Base-by-base conservation (phyloP, 2,329 filamentous ascomycete genomes). In the Ascochyta koolunga region DNA sequence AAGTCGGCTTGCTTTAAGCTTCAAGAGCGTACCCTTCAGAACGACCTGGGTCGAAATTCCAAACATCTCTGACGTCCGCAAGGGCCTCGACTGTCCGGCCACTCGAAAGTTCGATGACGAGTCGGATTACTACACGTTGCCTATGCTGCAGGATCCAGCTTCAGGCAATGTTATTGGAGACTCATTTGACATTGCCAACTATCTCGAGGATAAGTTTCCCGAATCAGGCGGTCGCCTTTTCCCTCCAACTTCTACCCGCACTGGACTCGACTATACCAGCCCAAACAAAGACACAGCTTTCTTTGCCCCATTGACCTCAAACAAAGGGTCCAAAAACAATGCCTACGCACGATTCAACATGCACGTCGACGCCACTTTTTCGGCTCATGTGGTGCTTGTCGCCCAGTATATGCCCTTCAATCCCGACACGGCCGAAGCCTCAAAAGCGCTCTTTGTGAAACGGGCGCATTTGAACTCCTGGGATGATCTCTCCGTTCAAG, bases 101-200 rank as follows among this genome's bases (percentile, higher is more conserved):
- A 77, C 76, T 18, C 84, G 86, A 63, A 83, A 81, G 54, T 80
- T 82, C 50, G 77, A 76, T 57, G 80, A 88, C 60, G 85, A 84
- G 36, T 75, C 72, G 29, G 82, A 86, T 62, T 88, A 79, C 73
- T 78, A 79, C 70, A 89, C 86, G 2, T 78, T 89, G 0, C 86
- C 86, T 1, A 77, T 87, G 36, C 68, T 88, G 19, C 61, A 74
- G 1, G 82, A 87, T 44, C 67, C 75, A 0, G 50, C 62, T 16
- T 80, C 78, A 0, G 65, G 63, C 5, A 54, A 70, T 0, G 44
- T 76, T 0, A 50, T 88, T 2, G 86, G 86, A 5, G 86, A 89
- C 71, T 84, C 85, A 2, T 86, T 87, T 64, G 86, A 88, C 46
- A 89, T 89, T 55, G 86, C 86, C 6, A 70, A 80, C 22, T 83